These are phyloP conservation scores for Phaeosphaeriaceae sp. DNA, from an alignment of 2,329 filamentous ascomycete genomes.

Conservation along the genomic window DNA sequence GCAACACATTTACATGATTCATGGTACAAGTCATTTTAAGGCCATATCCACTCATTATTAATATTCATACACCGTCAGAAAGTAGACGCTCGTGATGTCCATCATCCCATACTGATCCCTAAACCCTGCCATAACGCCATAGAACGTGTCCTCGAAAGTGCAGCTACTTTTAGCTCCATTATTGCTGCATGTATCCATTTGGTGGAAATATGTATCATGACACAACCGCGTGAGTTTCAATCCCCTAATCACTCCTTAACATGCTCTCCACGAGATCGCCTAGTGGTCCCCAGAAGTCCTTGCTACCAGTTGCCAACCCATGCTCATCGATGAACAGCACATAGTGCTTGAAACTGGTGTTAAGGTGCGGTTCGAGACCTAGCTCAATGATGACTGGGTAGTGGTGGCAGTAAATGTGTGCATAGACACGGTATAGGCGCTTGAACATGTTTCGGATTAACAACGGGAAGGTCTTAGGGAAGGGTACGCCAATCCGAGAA, in stretches of 20 bases:
- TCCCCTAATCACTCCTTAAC: constrained; percentile 79
- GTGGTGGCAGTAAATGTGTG: constrained; percentile 97
- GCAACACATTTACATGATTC: too few species aligned
- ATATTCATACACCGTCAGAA: constrained; percentile 22
- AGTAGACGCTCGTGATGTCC: constrained; percentile 14
- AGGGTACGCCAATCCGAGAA: constrained; percentile 92
- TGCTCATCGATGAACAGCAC: constrained; percentile 99
- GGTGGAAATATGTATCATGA: too few species aligned
- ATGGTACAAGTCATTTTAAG: not conserved
- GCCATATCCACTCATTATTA: constrained; percentile 4
- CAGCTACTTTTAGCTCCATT: not conserved
- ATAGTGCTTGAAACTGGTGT: constrained; percentile 99
- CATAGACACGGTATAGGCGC: constrained; percentile 96
- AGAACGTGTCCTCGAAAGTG: not conserved
- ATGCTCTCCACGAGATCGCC: constrained; percentile 98
- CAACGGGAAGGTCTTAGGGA: constrained; percentile 86
- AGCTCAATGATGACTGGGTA: constrained; percentile 96
- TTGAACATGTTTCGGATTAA: constrained; percentile 99
- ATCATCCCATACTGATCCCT: constrained; percentile 1
- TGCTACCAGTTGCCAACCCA: constrained; percentile 79
- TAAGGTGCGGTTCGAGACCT: constrained; percentile 93
- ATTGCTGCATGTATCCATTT: not conserved
- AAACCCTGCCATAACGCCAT: constrained; percentile 9
- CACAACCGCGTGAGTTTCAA: too few species aligned
- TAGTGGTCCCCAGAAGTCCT: constrained; percentile 96